These are phyloP conservation scores for Diaporthe sp. DNA, from an alignment of 2,329 filamentous ascomycete genomes.

Conservation along the genomic window DNA sequence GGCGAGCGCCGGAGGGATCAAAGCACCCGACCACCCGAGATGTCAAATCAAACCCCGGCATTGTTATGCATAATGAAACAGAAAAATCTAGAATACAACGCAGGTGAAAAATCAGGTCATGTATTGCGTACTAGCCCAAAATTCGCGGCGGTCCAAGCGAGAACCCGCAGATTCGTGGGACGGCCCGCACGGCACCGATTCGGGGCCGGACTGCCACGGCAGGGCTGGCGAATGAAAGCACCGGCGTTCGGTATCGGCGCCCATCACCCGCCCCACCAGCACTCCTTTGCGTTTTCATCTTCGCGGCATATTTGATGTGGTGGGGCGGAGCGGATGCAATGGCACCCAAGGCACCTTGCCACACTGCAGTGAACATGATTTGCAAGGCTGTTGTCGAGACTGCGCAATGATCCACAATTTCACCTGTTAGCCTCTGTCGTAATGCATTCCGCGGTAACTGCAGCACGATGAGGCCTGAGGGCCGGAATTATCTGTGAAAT, in stretches of 20 bases:
- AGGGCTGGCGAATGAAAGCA: background rate
- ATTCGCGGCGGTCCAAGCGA: background rate
- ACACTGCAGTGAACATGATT: background rate
- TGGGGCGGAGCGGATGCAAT: background rate
- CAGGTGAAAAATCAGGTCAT: background rate
- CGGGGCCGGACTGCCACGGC: background rate
- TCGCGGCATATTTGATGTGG: background rate
- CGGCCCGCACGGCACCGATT: conserved; percentile 21
- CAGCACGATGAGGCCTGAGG: background rate
- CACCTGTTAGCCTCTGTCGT: background rate
- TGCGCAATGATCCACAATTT: background rate
- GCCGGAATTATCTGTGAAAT: background rate
- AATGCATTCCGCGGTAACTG: background rate
- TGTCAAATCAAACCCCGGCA: background rate
- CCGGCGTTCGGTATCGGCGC: background rate
- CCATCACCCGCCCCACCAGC: background rate
- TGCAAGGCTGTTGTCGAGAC: background rate
- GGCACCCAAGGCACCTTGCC: background rate
- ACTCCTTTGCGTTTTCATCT: background rate
- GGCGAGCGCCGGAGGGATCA: background rate
- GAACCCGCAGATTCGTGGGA: conserved; percentile 1
- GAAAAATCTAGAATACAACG: background rate
- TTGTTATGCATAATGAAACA: background rate
- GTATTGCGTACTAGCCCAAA: background rate
- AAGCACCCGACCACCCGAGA: conserved; percentile 3